A percentile compares a stretch with the other conserved stretches of the same genome.
Conservation (phyloP, 306 rosid genomes). For the Gastrolobium bilobum region DNA sequence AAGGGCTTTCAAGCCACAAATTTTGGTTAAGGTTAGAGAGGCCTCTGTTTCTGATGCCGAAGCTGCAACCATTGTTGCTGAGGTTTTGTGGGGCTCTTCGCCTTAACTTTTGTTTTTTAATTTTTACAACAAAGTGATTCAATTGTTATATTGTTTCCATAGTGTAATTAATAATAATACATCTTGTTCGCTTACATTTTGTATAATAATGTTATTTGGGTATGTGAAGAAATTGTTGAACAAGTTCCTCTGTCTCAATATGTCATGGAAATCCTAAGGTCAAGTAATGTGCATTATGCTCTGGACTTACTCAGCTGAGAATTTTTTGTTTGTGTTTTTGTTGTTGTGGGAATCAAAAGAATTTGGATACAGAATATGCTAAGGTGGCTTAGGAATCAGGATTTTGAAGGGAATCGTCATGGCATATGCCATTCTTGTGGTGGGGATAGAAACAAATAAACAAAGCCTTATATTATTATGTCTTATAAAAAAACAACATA, state of each 20-base stretch:
- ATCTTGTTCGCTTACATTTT: background rate
- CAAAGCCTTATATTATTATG: background rate
- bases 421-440: conserved; percentile 48
- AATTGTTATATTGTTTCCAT: background rate
- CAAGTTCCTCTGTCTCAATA: background rate
- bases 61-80: conserved; percentile 83
- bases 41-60: conserved; percentile 86
- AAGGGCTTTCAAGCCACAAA: conserved; percentile 78
- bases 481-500: background rate
- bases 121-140: background rate
- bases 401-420: conserved; percentile 42
- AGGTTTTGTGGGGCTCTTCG: conserved; percentile 88
- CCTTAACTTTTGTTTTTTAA: conserved; percentile 45
- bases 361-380: conserved; percentile 31
- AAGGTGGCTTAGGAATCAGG: conserved; percentile 3
- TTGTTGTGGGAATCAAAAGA: background rate
- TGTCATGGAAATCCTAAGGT: background rate
- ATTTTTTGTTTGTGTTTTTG: background rate
- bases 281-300: background rate
- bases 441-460: background rate
- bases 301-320: background rate
- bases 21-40: conserved; percentile 67
- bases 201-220: background rate
- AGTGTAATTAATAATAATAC: background rate
- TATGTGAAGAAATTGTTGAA: conserved; percentile 38